Percentiles rank a stretch among this genome's conserved stretches.
Evolutionary conservation across 106 monocot genomes (phyloP).

Genomic region (Iris macrosiphon): DNA sequence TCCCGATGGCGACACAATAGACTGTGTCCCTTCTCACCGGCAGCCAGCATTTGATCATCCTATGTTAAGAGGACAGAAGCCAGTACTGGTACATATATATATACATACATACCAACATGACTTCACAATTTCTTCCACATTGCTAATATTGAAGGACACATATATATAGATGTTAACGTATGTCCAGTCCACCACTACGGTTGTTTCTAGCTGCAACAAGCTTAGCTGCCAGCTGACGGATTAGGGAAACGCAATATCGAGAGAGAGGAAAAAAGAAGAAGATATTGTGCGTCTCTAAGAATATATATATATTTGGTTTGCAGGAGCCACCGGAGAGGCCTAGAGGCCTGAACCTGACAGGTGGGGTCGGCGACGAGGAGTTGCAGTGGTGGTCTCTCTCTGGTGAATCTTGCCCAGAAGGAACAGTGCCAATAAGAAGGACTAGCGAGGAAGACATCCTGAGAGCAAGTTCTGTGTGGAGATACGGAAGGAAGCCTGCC

Average conservation of each 20-base stretch:
- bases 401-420: conserved; percentile 62
- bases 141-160: no score
- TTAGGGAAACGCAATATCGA: no score
- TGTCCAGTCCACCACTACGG: background rate
- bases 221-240: no score
- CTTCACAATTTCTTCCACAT: background rate
- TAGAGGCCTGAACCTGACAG: conserved; percentile 20
- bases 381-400: conserved; percentile 43
- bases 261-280: no score
- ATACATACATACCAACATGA: no score
- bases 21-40: conserved; percentile 56
- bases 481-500: conserved; percentile 51
- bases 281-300: no score
- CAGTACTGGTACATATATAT: conserved; percentile 38
- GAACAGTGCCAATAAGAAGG: conserved; percentile 50
- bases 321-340: conserved; percentile 60
- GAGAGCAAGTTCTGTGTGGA: conserved; percentile 42
- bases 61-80: conserved; percentile 41
- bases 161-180: no score
- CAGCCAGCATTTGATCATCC: conserved; percentile 85
- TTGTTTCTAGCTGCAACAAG: no score
- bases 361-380: background rate
- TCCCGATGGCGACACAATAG: conserved; percentile 69
- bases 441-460: conserved; percentile 50
- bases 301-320: background rate